These are phyloP conservation scores for Lenzites betulinus DNA, from an alignment of 768 basidiomycete genomes.

Conservation along the genomic window DNA sequence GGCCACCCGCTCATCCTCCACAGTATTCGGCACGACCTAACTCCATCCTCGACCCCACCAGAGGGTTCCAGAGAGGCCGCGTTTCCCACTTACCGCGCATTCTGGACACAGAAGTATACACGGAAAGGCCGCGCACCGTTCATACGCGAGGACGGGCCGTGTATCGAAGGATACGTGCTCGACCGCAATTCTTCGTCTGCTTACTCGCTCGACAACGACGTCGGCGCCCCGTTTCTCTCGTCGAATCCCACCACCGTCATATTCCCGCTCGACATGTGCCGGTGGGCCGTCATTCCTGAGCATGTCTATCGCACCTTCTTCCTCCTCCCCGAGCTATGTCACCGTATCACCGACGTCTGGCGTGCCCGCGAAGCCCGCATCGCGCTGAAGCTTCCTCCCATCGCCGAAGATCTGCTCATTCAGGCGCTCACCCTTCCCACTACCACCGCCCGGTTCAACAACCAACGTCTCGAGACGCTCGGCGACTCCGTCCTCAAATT, in stretches of 20 bases:
- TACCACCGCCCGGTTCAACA: slow-evolving; percentile 64
- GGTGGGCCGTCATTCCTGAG: slow-evolving; percentile 54
- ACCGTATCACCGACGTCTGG: slow-evolving; percentile 65
- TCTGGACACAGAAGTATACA: slow-evolving; percentile 57
- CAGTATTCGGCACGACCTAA: slow-evolving; percentile 63
- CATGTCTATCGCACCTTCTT: slow-evolving; percentile 53
- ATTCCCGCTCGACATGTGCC: slow-evolving; percentile 50
- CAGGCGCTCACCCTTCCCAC: slow-evolving; percentile 80
- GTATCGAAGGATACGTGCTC: slow-evolving; percentile 57
- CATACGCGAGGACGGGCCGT: slow-evolving; percentile 58
- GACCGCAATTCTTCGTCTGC: slow-evolving; percentile 35
- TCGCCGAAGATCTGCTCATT: slow-evolving; percentile 57
- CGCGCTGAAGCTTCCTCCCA: slow-evolving; percentile 61
- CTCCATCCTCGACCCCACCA: slow-evolving; percentile 59
- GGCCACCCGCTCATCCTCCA: slow-evolving; percentile 61
- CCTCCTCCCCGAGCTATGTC: slow-evolving; percentile 66
- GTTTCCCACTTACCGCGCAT: slow-evolving; percentile 58
- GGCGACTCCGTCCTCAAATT: slow-evolving; percentile 85
- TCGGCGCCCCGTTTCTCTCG: slow-evolving; percentile 16
- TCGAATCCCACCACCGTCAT: slow-evolving; percentile 28
- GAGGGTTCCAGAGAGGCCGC: slow-evolving; percentile 50
- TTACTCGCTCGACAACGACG: slow-evolving; percentile 33
- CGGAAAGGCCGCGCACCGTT: slow-evolving; percentile 41
- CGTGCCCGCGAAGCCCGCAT: slow-evolving; percentile 54
- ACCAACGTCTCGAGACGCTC: slow-evolving; percentile 85